These are phyloP conservation scores for Cymodocea nodosa DNA, from an alignment of 116 monocot genomes.

Conservation along the genomic window DNA sequence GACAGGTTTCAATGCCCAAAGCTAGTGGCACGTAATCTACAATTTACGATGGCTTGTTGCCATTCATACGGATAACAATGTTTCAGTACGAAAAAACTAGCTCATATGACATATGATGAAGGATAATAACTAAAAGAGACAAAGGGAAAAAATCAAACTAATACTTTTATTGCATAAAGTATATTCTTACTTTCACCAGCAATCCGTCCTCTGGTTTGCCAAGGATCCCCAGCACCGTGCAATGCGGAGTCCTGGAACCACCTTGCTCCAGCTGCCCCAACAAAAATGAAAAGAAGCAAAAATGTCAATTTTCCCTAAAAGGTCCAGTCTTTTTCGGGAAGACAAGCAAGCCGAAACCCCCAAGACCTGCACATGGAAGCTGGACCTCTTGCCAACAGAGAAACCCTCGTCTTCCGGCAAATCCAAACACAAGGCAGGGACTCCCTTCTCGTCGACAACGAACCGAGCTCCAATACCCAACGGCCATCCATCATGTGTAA, in stretches of 20 bases:
- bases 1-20: too few relatives aligned
- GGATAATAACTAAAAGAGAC: too few relatives aligned
- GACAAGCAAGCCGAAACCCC: neutral
- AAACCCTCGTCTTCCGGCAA: conserved; percentile 17
- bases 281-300: neutral
- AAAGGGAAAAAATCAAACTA: too few relatives aligned
- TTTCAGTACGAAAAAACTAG: too few relatives aligned
- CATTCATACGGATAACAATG: too few relatives aligned
- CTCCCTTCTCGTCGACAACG: conserved; percentile 53
- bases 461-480: conserved; percentile 71
- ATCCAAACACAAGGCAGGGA: conserved; percentile 59
- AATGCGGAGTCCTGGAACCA: conserved; percentile 58
- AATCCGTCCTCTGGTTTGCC: conserved; percentile 42
- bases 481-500: conserved; percentile 50
- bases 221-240: conserved; percentile 68
- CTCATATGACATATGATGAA: too few relatives aligned
- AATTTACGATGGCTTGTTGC: too few relatives aligned
- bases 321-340: neutral
- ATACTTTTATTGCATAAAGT: neutral
- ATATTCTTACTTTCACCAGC: conserved; percentile 38
- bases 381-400: conserved; percentile 26
- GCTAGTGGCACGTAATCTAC: too few relatives aligned
- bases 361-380: conserved; percentile 78
- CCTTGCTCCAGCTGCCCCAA: conserved; percentile 64
- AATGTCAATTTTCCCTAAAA: neutral